phyloP scores from a whole-genome alignment of 2,329 filamentous ascomycete species.

The Remersonia thermophila region DNA sequence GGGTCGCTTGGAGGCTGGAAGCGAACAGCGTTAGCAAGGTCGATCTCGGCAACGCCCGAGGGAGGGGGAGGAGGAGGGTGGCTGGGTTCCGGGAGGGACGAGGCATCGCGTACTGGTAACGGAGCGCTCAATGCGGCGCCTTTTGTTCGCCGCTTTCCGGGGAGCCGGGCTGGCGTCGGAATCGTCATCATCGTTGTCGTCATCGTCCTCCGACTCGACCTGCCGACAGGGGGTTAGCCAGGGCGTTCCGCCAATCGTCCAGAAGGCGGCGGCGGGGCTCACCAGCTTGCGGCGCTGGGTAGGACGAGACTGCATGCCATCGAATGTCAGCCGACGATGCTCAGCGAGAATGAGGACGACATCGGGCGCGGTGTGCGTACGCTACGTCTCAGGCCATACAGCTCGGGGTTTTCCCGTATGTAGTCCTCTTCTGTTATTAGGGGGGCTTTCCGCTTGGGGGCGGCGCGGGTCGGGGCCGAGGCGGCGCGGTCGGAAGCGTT shows the following conservation, averaged over 20 bases:
- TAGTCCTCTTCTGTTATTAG: constrained; percentile 60
- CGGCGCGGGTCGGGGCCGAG: constrained; percentile 58
- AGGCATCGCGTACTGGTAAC: constrained; percentile 42
- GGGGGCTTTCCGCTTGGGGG: constrained; percentile 59
- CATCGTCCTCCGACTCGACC: constrained; percentile 45
- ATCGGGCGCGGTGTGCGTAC: constrained; percentile 38
- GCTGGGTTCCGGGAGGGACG: not conserved
- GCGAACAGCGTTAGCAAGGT: constrained; percentile 6
- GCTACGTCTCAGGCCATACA: constrained; percentile 89
- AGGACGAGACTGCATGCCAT: constrained; percentile 36
- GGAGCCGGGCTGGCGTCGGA: constrained; percentile 52
- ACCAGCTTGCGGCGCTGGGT: constrained; percentile 47
- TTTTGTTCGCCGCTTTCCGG: constrained; percentile 55
- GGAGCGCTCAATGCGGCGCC: constrained; percentile 55
- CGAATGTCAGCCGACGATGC: constrained; percentile 22
- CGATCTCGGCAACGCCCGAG: constrained; percentile 2
- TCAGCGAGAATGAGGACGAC: constrained; percentile 2
- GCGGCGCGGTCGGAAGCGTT: constrained; percentile 42
- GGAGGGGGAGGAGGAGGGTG: not conserved
- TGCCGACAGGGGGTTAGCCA: constrained; percentile 15
- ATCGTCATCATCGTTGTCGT: constrained; percentile 57
- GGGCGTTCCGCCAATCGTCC: no score
- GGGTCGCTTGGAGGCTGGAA: constrained; percentile 20
- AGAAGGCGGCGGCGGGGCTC: constrained; percentile 21
- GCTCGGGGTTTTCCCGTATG: constrained; percentile 82